phyloP scores from a whole-genome alignment of 768 basidiomycete genomes.

The Psilocybe subaeruginosa region DNA sequence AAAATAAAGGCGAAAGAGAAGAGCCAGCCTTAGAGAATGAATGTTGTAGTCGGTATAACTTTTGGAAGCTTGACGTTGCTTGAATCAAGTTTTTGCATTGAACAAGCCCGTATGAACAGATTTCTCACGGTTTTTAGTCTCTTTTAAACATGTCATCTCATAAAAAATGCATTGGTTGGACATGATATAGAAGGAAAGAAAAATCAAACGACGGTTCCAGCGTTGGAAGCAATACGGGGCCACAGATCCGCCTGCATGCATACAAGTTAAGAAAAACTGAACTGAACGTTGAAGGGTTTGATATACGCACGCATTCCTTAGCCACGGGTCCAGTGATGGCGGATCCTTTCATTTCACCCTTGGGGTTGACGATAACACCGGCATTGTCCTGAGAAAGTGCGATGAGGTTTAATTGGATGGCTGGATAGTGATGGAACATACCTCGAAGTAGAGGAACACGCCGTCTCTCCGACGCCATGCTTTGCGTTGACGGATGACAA shows the following conservation, averaged over 20 bases:
- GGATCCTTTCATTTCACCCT: conserved; percentile 99
- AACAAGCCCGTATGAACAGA: too few relatives aligned
- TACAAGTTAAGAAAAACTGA: background rate
- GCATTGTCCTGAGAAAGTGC: conserved; percentile 73
- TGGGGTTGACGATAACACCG: conserved; percentile 96
- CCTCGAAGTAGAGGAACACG: conserved; percentile 98
- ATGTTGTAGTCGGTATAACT: background rate
- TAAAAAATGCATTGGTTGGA: conserved; percentile 12
- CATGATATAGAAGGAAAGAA: conserved; percentile 19
- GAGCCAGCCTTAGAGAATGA: background rate
- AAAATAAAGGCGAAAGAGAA: conserved; percentile 42
- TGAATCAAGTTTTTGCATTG: too few relatives aligned
- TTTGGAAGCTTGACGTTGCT: too few relatives aligned
- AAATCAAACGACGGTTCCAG: conserved; percentile 92
- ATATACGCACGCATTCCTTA: conserved; percentile 92
- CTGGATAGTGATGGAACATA: conserved; percentile 30
- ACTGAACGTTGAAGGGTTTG: background rate
- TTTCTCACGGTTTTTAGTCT: background rate
- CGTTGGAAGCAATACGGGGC: conserved; percentile 99
- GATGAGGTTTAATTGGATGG: background rate
- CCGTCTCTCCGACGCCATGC: conserved; percentile 98
- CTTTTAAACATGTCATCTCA: conserved; percentile 3
- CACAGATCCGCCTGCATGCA: conserved; percentile 86
- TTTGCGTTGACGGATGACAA: conserved; percentile 97
- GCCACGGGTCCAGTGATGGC: conserved; percentile 96